Conservation (phyloP, 2,329 filamentous ascomycete genomes). For the Emydomyces testavorans region DNA sequence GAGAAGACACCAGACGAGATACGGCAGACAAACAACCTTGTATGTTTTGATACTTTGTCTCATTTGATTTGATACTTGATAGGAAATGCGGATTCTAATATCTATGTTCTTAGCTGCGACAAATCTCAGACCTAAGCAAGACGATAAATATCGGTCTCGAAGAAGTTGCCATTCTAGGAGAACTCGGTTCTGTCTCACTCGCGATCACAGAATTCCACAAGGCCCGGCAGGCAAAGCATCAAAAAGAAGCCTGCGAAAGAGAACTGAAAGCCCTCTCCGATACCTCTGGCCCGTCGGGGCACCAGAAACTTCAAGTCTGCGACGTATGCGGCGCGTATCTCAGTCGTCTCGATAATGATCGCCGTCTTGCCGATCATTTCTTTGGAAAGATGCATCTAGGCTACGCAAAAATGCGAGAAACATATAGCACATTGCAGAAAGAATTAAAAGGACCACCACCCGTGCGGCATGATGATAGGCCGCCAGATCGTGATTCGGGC, state of each 20-base stretch:
- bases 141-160: conserved; percentile 72
- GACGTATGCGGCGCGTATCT: conserved; percentile 96
- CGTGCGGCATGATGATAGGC: conserved; percentile 41
- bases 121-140: conserved; percentile 67
- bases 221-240: conserved; percentile 64
- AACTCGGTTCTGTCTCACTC: conserved; percentile 65
- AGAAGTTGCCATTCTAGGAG: conserved; percentile 76
- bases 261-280: conserved; percentile 86
- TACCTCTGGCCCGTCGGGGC: conserved; percentile 81
- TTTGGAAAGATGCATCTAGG: conserved; percentile 99
- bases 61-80: not conserved
- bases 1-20: conserved; percentile 99
- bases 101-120: conserved; percentile 49
- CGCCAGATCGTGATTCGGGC: conserved; percentile 36
- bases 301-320: conserved; percentile 97
- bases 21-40: conserved; percentile 77
- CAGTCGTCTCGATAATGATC: conserved; percentile 83
- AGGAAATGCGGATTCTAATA: not conserved
- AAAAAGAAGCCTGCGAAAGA: conserved; percentile 71
- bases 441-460: conserved; percentile 65
- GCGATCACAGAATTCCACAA: conserved; percentile 83
- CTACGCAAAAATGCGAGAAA: conserved; percentile 96
- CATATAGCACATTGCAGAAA: conserved; percentile 72
- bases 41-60: conserved; percentile 26
- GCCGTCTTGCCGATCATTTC: conserved; percentile 88